Evolutionary conservation across 495 filamentous ascomycete species (phyloP), one percentile per base, ranked within the genome.

Genomic region (Lichenothelia convexa): DNA sequence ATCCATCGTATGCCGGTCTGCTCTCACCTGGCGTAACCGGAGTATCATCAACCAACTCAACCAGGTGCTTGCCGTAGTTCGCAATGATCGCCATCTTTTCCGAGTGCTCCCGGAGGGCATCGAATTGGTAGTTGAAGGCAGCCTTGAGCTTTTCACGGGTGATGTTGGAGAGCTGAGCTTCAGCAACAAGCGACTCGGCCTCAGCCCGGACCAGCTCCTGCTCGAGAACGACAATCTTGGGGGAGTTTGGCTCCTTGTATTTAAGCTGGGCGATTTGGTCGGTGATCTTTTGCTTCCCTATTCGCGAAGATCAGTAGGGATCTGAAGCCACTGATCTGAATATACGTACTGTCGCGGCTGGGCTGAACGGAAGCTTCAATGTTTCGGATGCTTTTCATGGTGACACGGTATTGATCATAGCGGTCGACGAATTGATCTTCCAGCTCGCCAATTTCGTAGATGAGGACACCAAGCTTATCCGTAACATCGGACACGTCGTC

Each of bases 91-190:
- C 89, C 12, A 95, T 68, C 64, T 95, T 97, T 67, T 97, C 89
- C 60, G 81, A 91, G 63, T 97, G 89, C 62, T 97, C 89, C 39
- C 82, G 78, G 43, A 97, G 73, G 27, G 91, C 89, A 56, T 95
- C 89, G 48, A 97, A 97, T 51, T 97, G 89, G 63, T 97, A 97
- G 43, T 80, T 78, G 63, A 93, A 97, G 12, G 89, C 91, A 11
- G 86, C 76, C 71, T 97, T 97, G 52, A 97, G 71, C 73, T 97
- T 97, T 62, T 95, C 87, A 48, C 89, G 86, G 26, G 89, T 95
- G 56, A 97, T 97, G 67, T 97, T 97, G 50, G 85, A 93, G 32
- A 97, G 69, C 57, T 97, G 89, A 22, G 89, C 89, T 59, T 97
- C 89, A 45, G 89, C 89, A 27, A 97, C 89, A 15, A 97, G 73